A percentile compares a stretch with the other conserved stretches of the same genome.
Evolutionary conservation across 2,329 filamentous ascomycete genomes (phyloP).

Genomic region (Alternaria burnsii): DNA sequence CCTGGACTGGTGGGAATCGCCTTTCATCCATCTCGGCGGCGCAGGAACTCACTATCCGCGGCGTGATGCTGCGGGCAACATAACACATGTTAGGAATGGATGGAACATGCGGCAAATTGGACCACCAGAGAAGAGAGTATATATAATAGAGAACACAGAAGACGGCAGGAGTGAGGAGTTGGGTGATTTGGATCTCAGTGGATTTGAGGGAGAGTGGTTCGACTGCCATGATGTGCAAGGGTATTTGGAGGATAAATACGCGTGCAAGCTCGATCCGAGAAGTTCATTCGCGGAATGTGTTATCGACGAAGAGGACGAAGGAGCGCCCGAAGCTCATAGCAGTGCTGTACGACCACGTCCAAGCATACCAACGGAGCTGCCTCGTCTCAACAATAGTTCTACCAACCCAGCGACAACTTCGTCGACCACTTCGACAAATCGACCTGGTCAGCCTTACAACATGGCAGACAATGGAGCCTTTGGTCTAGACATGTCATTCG

Average conservation of each 20-base stretch:
- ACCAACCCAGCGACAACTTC: constrained; percentile 1
- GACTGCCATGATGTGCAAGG: constrained; percentile 79
- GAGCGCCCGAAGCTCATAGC: constrained; percentile 1
- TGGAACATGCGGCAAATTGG: constrained; percentile 48
- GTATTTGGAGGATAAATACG: constrained; percentile 69
- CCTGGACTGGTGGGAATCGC: constrained; percentile 66
- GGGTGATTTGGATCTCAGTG: constrained; percentile 61
- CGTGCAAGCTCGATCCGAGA: constrained; percentile 68
- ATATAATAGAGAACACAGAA: constrained; percentile 23
- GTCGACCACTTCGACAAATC: constrained; percentile 2
- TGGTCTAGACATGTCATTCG: constrained; percentile 36
- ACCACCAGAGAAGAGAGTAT: constrained; percentile 42
- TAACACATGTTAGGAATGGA: constrained; percentile 38
- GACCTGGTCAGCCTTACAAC: constrained; percentile 8
- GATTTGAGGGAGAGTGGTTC: constrained; percentile 78
- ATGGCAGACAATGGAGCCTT: constrained; percentile 22
- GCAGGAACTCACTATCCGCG: constrained; percentile 70
- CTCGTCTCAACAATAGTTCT: constrained; percentile 12
- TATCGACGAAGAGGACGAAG: constrained; percentile 37
- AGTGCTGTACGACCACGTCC: not conserved
- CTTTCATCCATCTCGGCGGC: constrained; percentile 72
- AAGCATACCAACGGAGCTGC: constrained; percentile 1
- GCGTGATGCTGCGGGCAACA: constrained; percentile 50
- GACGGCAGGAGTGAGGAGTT: constrained; percentile 34
- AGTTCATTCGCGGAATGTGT: constrained; percentile 66